phyloP scores from a whole-genome alignment of 257 asterid genomes.

The Phtheirospermum japonicum region DNA sequence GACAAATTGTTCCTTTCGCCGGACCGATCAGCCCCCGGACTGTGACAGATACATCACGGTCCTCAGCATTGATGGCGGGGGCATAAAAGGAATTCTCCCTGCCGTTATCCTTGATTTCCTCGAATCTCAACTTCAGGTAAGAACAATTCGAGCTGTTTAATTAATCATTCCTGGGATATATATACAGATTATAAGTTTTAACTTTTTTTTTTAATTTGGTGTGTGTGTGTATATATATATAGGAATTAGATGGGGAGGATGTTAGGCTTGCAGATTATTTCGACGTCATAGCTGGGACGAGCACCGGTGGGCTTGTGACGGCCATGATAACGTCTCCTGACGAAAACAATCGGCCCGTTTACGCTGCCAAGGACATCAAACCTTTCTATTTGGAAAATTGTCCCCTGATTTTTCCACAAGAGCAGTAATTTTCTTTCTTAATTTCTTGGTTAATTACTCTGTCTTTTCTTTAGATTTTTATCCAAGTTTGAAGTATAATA shows the following conservation, averaged over 20 bases:
- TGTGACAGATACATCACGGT: conserved; percentile 39
- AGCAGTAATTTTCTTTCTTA: conserved; percentile 25
- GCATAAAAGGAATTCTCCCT: conserved; percentile 52
- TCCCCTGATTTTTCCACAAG: conserved; percentile 64
- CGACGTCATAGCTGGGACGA: conserved; percentile 55
- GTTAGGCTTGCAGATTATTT: conserved; percentile 57
- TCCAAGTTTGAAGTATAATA: too few relatives aligned
- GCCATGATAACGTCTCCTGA: conserved; percentile 65
- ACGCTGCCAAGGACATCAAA: conserved; percentile 53
- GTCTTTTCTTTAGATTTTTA: neutral
- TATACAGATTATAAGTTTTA: neutral
- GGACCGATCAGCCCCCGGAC: conserved; percentile 36
- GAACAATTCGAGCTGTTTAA: neutral
- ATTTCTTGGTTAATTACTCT: neutral
- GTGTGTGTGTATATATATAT: neutral
- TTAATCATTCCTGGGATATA: too few relatives aligned
- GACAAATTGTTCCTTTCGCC: neutral
- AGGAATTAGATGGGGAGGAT: conserved; percentile 51
- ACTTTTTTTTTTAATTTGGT: neutral
- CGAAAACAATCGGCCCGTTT: conserved; percentile 47
- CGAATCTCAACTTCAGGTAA: conserved; percentile 51
- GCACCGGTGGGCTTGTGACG: conserved; percentile 67
- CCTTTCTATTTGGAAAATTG: conserved; percentile 55
- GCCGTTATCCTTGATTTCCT: conserved; percentile 46
- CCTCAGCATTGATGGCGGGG: conserved; percentile 77